A percentile compares a stretch with the other conserved stretches of the same genome.
Evolutionary conservation across 148 eudicot genomes (phyloP).

Genomic region (Chenopodium album): DNA sequence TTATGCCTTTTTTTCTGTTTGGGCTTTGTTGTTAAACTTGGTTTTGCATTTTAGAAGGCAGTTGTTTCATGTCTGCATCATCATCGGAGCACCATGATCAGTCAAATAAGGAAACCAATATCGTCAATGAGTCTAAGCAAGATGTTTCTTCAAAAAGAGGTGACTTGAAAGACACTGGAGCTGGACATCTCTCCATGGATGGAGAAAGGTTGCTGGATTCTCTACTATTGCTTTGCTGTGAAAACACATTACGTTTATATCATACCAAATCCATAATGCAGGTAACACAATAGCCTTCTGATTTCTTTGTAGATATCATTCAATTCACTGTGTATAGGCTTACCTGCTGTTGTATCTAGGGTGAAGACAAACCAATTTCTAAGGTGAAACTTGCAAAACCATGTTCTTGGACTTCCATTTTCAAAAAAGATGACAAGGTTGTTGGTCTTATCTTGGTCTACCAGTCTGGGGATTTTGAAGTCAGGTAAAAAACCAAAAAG

Average conservation of each 20-base stretch:
- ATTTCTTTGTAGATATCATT: not conserved
- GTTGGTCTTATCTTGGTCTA: slow-evolving; percentile 52
- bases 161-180: slow-evolving; percentile 29
- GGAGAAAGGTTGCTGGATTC: slow-evolving; percentile 40
- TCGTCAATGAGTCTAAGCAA: slow-evolving; percentile 27
- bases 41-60: slow-evolving; percentile 36
- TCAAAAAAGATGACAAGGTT: slow-evolving; percentile 46
- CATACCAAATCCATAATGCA: slow-evolving; percentile 47
- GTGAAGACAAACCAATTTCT: slow-evolving; percentile 52
- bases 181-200: slow-evolving; percentile 22
- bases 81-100: slow-evolving; percentile 32
- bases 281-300: slow-evolving; percentile 35
- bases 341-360: slow-evolving; percentile 40
- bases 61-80: slow-evolving; percentile 20
- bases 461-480: slow-evolving; percentile 61
- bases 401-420: slow-evolving; percentile 70
- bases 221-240: slow-evolving; percentile 56
- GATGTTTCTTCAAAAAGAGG: slow-evolving; percentile 24
- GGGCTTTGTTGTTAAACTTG: slow-evolving; percentile 16
- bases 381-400: slow-evolving; percentile 59
- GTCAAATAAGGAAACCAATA: slow-evolving; percentile 25
- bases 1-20: slow-evolving; percentile 4
- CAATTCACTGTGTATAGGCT: not conserved
- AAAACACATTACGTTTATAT: slow-evolving; percentile 48
- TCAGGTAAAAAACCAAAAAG: slow-evolving; percentile 41